A percentile compares a stretch with the other conserved stretches of the same genome.
Conservation (phyloP, 345 rosid genomes). For the Microcos paniculata region DNA sequence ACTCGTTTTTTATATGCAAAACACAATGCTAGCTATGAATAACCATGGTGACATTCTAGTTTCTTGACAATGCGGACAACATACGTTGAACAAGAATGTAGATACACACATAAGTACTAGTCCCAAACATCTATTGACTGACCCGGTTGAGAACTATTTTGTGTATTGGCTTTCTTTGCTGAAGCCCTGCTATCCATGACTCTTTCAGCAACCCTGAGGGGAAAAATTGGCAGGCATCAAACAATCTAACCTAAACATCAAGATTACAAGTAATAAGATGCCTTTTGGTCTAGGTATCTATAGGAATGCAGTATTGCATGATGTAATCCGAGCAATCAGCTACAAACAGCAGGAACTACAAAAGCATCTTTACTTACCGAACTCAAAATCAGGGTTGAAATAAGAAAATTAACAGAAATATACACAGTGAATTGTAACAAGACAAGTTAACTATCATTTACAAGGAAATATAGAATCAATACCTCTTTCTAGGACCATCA, state of each 20-base stretch:
- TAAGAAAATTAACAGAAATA: constrained; percentile 1
- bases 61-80: not conserved
- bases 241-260: not conserved
- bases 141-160: constrained; percentile 60
- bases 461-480: constrained; percentile 11
- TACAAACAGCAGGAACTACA: not conserved
- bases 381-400: not conserved
- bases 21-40: not conserved
- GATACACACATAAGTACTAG: not conserved
- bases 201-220: constrained; percentile 66
- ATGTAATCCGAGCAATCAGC: not conserved
- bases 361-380: not conserved
- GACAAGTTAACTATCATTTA: constrained; percentile 5
- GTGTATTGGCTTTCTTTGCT: constrained; percentile 62
- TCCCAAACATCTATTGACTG: constrained; percentile 15
- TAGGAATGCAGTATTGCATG: not conserved
- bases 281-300: not conserved
- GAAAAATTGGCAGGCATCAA: constrained; percentile 9
- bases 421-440: not conserved
- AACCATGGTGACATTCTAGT: not conserved
- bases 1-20: not conserved
- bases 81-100: not conserved
- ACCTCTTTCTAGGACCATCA: constrained; percentile 84
- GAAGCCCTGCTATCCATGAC: constrained; percentile 53
- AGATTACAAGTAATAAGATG: not conserved